phyloP scores from a whole-genome alignment of 2,329 filamentous ascomycete genomes.

The Aspergillus persii region DNA sequence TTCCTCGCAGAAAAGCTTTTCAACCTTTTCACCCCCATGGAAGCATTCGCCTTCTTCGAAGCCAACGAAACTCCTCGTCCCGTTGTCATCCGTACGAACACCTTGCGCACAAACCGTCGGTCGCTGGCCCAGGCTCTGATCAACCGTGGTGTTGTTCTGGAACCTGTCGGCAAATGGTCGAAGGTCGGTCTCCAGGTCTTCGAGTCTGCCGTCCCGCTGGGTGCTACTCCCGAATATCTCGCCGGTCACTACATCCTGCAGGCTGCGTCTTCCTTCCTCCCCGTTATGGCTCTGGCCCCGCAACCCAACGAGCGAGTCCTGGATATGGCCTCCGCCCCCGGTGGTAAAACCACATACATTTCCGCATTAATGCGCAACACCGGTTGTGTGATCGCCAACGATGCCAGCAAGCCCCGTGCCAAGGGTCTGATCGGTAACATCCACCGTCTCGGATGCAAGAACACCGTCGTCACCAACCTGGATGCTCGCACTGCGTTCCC shows the following conservation, averaged over 20 bases:
- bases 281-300: conserved; percentile 93
- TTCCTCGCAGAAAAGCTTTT: conserved; percentile 96
- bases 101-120: conserved; percentile 70
- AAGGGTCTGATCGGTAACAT: conserved; percentile 99
- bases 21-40: conserved; percentile 84
- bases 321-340: conserved; percentile 92
- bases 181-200: conserved; percentile 98
- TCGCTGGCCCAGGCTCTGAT: conserved; percentile 91
- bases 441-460: conserved; percentile 88
- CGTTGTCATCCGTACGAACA: conserved; percentile 96
- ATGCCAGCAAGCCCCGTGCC: conserved; percentile 86
- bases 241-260: conserved; percentile 98
- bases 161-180: conserved; percentile 97
- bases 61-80: conserved; percentile 94
- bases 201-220: conserved; percentile 80
- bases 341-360: conserved; percentile 94
- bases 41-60: conserved; percentile 98
- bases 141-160: conserved; percentile 92
- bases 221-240: conserved; percentile 95
- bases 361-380: conserved; percentile 98
- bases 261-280: conserved; percentile 92
- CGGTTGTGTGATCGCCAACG: conserved; percentile 92
- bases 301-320: conserved; percentile 90
- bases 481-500: conserved; percentile 87
- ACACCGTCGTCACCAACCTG: conserved; percentile 93